Percentiles rank a stretch among this genome's conserved stretches.
These are phyloP conservation scores for Pycnococcus provasolii DNA, from an alignment of 139 green algal species.

Conservation along the genomic window DNA sequence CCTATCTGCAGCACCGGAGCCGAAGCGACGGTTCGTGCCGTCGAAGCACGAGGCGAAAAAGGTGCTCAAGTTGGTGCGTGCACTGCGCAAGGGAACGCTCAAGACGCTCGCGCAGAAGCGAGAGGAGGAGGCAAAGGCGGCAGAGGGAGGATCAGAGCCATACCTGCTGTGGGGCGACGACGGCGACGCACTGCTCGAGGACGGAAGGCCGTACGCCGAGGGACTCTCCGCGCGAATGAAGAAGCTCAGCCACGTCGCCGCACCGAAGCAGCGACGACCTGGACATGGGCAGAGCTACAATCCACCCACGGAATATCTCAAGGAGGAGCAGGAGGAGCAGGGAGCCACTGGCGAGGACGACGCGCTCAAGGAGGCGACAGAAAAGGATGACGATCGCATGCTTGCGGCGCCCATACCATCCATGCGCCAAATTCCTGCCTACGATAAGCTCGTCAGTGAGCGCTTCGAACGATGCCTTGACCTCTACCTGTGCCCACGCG, in stretches of 20 bases:
- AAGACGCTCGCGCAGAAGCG: conserved; percentile 37
- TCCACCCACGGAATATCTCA: conserved; percentile 86
- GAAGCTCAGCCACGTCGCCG: conserved; percentile 74
- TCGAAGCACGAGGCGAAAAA: conserved; percentile 94
- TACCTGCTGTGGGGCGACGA: conserved; percentile 94
- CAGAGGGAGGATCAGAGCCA: conserved; percentile 29
- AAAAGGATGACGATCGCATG: conserved; percentile 18
- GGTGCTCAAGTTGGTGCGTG: conserved; percentile 70
- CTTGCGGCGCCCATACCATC: not conserved
- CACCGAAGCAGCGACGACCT: conserved; percentile 35
- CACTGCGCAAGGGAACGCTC: conserved; percentile 85
- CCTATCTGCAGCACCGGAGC: conserved; percentile 67
- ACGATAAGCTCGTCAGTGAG: conserved; percentile 81
- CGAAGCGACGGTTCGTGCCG: conserved; percentile 89
- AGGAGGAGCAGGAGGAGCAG: conserved; percentile 72
- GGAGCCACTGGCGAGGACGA: conserved; percentile 60
- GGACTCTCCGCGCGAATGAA: conserved; percentile 22
- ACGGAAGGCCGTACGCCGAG: conserved; percentile 28
- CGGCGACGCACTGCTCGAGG: conserved; percentile 46
- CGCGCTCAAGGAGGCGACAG: conserved; percentile 50
- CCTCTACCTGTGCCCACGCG: conserved; percentile 90
- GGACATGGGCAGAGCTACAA: conserved; percentile 84
- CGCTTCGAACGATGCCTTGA: conserved; percentile 96
- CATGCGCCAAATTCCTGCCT: conserved; percentile 53
- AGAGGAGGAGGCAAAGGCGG: conserved; percentile 31